phyloP scores from a whole-genome alignment of 768 basidiomycete genomes.

The Sporobolomyces pararoseus region DNA sequence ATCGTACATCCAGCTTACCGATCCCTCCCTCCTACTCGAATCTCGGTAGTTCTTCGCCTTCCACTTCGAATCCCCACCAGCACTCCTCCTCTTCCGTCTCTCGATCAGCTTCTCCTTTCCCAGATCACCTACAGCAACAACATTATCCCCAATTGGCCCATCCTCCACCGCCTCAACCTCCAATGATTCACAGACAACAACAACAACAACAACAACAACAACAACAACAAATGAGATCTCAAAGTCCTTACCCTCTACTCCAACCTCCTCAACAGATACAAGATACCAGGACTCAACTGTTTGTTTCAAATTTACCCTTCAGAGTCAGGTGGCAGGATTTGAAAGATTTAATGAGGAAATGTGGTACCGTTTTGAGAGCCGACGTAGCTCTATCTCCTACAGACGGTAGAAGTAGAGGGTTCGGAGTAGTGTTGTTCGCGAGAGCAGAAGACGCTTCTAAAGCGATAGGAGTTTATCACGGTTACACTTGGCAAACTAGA shows the following conservation, averaged over 20 bases:
- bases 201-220: no score
- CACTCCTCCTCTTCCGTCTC: neutral
- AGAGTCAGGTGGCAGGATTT: constrained; percentile 98
- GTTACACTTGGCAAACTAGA: constrained; percentile 64
- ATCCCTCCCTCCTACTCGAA: neutral
- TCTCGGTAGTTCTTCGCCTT: neutral
- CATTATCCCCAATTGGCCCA: neutral
- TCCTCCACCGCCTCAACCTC: neutral
- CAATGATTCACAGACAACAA: neutral
- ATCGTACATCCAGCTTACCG: neutral
- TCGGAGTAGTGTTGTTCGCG: constrained; percentile 90
- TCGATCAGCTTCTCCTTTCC: constrained; percentile 8
- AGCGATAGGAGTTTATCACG: constrained; percentile 94
- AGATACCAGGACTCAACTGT: constrained; percentile 91
- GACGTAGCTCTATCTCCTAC: constrained; percentile 47
- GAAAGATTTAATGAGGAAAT: constrained; percentile 88
- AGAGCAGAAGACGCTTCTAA: constrained; percentile 90
- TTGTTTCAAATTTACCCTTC: constrained; percentile 95
- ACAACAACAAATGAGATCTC: neutral
- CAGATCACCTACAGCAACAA: neutral
- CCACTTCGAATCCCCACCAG: neutral
- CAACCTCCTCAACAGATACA: neutral
- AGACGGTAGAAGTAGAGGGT: constrained; percentile 72
- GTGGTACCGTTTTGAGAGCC: constrained; percentile 77
- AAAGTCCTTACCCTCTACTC: neutral